A percentile compares a stretch with the other conserved stretches of the same genome.
phyloP scores from a whole-genome alignment of 2,329 filamentous ascomycete species.

The Xylaria sp. region DNA sequence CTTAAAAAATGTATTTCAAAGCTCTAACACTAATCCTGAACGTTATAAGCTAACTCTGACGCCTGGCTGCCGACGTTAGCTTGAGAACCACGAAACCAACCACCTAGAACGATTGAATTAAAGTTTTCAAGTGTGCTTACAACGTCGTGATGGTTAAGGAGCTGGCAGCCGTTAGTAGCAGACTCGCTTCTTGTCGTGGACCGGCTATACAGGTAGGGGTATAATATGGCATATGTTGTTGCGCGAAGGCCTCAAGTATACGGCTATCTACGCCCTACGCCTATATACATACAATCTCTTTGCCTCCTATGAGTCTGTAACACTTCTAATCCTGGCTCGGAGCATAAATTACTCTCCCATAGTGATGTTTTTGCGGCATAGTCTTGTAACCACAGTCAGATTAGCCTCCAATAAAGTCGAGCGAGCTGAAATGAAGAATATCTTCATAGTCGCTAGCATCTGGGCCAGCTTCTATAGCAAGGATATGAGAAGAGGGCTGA shows the following conservation, averaged over 20 bases:
- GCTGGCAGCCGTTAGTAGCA: too few relatives aligned
- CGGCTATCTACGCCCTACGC: too few relatives aligned
- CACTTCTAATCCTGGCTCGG: too few relatives aligned
- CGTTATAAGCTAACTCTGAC: slow-evolving; percentile 26
- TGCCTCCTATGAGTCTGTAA: too few relatives aligned
- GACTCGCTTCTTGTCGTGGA: too few relatives aligned
- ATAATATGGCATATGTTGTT: too few relatives aligned
- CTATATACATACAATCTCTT: too few relatives aligned
- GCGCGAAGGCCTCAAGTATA: too few relatives aligned
- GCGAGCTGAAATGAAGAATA: slow-evolving; percentile 29
- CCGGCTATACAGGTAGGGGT: too few relatives aligned
- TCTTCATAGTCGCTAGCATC: slow-evolving; percentile 29
- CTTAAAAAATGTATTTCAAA: slow-evolving; percentile 48
- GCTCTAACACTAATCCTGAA: slow-evolving; percentile 49
- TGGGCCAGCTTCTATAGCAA: slow-evolving; percentile 32
- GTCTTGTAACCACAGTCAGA: slow-evolving; percentile 34
- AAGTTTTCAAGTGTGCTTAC: slow-evolving; percentile 14
- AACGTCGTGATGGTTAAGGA: slow-evolving; percentile 27
- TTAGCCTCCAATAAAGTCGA: slow-evolving; percentile 32
- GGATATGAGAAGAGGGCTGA: slow-evolving; percentile 23
- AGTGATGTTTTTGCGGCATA: slow-evolving; percentile 25
- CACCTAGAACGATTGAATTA: slow-evolving; percentile 26
- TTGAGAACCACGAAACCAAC: slow-evolving; percentile 49
- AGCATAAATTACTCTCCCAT: slow-evolving; percentile 27
- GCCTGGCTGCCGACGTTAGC: slow-evolving; percentile 46